Percentiles rank a stretch among this genome's conserved stretches.
These are phyloP conservation scores for Wickerhamiella alocasiicola DNA, from an alignment of 805 yeast species.

Conservation along the genomic window DNA sequence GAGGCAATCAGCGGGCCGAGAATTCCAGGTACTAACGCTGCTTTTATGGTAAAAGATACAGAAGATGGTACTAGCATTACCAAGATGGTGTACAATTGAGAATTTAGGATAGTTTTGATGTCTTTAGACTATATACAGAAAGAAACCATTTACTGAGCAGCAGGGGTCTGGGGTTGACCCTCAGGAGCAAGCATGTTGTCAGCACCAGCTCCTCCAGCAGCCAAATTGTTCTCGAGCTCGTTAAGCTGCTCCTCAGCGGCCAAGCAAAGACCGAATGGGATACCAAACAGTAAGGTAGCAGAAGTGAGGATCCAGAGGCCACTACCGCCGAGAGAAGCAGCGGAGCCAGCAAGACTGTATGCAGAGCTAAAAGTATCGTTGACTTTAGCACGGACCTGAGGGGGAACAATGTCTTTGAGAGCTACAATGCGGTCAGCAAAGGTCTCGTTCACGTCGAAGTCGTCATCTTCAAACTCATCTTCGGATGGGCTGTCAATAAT, in stretches of 20 bases:
- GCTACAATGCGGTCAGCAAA: conserved; percentile 79
- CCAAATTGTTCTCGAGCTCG: conserved; percentile 61
- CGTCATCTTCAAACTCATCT: conserved; percentile 50
- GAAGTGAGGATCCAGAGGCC: conserved; percentile 79
- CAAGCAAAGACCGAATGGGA: conserved; percentile 81
- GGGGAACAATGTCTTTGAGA: conserved; percentile 81
- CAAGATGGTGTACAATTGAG: not conserved
- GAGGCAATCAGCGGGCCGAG: conserved; percentile 22
- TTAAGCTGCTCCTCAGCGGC: conserved; percentile 85
- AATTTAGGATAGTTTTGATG: not conserved
- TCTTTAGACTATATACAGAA: not conserved
- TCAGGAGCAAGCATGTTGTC: conserved; percentile 11
- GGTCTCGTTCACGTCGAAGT: conserved; percentile 68
- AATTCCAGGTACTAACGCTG: conserved; percentile 14
- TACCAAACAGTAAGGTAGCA: conserved; percentile 74
- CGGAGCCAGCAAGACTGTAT: conserved; percentile 31
- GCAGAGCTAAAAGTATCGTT: conserved; percentile 26
- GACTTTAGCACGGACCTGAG: conserved; percentile 57
- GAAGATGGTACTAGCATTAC: not conserved
- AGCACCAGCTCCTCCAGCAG: conserved; percentile 1
- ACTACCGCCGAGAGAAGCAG: conserved; percentile 53
- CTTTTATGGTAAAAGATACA: not conserved
- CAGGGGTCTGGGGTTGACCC: conserved; percentile 8
- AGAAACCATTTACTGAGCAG: not conserved
- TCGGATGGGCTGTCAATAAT: conserved; percentile 38